A percentile compares a stretch with the other conserved stretches of the same genome.
Conservation (phyloP, 495 filamentous ascomycete species). For the Patellaria atrata region DNA sequence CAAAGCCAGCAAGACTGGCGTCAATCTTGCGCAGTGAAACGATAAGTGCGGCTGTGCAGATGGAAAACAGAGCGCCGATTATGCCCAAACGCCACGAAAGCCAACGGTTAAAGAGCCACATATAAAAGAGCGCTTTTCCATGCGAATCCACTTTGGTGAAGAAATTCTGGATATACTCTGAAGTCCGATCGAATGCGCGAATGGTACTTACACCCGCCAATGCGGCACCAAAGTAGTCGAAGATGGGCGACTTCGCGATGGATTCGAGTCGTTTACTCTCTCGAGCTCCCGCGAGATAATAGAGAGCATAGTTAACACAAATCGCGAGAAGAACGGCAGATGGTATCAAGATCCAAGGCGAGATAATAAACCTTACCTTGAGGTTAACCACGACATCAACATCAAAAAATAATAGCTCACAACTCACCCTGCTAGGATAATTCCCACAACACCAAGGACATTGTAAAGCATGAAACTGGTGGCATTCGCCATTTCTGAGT, state of each 20-base stretch:
- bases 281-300: conserved; percentile 54
- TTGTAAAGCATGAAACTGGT: neutral
- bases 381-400: neutral
- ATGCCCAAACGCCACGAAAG: conserved; percentile 16
- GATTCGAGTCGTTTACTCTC: conserved; percentile 66
- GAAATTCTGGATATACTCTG: conserved; percentile 52
- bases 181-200: conserved; percentile 51
- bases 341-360: conserved; percentile 45
- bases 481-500: conserved; percentile 1
- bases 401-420: too few relatives aligned
- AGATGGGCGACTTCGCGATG: conserved; percentile 58
- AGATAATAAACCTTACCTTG: conserved; percentile 37
- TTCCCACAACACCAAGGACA: conserved; percentile 18
- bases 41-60: conserved; percentile 48
- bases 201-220: conserved; percentile 63
- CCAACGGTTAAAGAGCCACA: conserved; percentile 32
- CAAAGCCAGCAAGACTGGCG: conserved; percentile 68
- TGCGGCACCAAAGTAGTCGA: conserved; percentile 58
- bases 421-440: conserved; percentile 38
- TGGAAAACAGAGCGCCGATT: conserved; percentile 55
- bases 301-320: conserved; percentile 40
- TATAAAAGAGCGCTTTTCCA: conserved; percentile 45
- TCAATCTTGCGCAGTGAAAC: conserved; percentile 41
- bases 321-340: conserved; percentile 39
- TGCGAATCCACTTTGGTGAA: conserved; percentile 51